Evolutionary conservation across 2,329 filamentous ascomycete species (phyloP).

Genomic region (Peltaster fructicola): DNA sequence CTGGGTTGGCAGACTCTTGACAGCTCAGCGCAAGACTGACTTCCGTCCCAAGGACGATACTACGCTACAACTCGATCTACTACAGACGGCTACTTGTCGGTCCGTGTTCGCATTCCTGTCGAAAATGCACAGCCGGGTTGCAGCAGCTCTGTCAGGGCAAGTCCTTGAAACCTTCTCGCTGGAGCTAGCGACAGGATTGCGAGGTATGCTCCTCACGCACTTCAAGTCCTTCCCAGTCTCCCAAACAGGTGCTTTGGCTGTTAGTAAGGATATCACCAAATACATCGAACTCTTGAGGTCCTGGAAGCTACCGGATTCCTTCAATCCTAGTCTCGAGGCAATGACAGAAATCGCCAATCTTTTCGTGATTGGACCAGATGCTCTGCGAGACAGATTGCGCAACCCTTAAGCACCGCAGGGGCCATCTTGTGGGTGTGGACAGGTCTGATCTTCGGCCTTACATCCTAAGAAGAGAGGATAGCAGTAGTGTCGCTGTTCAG

Average conservation of each 20-base stretch:
- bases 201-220: constrained; percentile 69
- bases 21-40: constrained; percentile 70
- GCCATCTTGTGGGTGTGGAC: constrained; percentile 24
- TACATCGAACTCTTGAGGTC: constrained; percentile 74
- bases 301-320: constrained; percentile 51
- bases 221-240: constrained; percentile 90
- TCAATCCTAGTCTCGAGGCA: constrained; percentile 49
- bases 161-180: constrained; percentile 70
- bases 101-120: constrained; percentile 62
- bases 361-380: constrained; percentile 67
- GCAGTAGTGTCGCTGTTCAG: constrained; percentile 63
- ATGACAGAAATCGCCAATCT: constrained; percentile 85
- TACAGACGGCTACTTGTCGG: constrained; percentile 75
- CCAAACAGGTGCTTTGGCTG: constrained; percentile 82
- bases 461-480: constrained; percentile 72
- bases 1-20: constrained; percentile 56
- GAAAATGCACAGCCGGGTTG: constrained; percentile 43
- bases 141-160: constrained; percentile 58
- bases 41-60: constrained; percentile 76
- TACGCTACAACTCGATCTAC: constrained; percentile 44
- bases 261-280: constrained; percentile 87
- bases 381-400: constrained; percentile 32
- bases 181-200: constrained; percentile 66
- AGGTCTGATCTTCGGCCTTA: constrained; percentile 55
- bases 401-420: constrained; percentile 20